Percentiles rank a stretch among this genome's conserved stretches.
Evolutionary conservation across 2,329 filamentous ascomycete genomes (phyloP).

Genomic region (Stemphylium vesicarium): DNA sequence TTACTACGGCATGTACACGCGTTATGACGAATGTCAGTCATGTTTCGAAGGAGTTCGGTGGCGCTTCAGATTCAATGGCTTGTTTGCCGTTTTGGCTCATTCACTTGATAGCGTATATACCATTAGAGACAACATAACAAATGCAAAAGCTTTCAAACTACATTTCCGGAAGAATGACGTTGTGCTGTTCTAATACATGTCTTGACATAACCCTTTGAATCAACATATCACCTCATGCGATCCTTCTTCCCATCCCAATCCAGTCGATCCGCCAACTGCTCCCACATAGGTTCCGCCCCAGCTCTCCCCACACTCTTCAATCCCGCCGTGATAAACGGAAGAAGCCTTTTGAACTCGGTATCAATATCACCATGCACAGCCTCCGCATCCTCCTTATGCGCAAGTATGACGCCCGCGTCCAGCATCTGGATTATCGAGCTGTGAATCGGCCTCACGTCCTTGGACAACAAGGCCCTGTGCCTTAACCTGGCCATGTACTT

Average conservation of each 20-base stretch:
- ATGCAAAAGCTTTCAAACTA: neutral
- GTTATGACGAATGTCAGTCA: neutral
- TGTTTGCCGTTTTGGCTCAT: neutral
- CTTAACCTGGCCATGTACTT: conserved; percentile 67
- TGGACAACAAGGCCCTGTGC: conserved; percentile 72
- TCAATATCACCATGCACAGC: conserved; percentile 61
- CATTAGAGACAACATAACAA: conserved; percentile 7
- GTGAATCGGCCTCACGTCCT: conserved; percentile 72
- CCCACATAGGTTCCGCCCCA: conserved; percentile 75
- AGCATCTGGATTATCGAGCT: conserved; percentile 77
- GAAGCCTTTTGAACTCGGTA: conserved; percentile 67
- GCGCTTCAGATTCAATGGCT: neutral
- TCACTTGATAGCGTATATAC: conserved; percentile 7
- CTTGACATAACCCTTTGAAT: too few relatives aligned
- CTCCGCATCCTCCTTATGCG: conserved; percentile 61
- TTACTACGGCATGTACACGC: neutral
- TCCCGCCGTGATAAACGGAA: conserved; percentile 75
- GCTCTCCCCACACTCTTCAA: conserved; percentile 77
- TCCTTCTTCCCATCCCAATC: conserved; percentile 50
- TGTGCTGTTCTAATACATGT: too few relatives aligned
- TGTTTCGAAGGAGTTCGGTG: neutral
- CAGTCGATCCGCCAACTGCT: conserved; percentile 80
- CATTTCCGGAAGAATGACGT: too few relatives aligned
- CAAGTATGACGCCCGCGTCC: conserved; percentile 74
- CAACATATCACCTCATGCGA: neutral